Evolutionary conservation across 1,284 basidiomycete species (phyloP), one percentile per base, ranked within the genome.

Genomic region (Austropuccinia psidii): DNA sequence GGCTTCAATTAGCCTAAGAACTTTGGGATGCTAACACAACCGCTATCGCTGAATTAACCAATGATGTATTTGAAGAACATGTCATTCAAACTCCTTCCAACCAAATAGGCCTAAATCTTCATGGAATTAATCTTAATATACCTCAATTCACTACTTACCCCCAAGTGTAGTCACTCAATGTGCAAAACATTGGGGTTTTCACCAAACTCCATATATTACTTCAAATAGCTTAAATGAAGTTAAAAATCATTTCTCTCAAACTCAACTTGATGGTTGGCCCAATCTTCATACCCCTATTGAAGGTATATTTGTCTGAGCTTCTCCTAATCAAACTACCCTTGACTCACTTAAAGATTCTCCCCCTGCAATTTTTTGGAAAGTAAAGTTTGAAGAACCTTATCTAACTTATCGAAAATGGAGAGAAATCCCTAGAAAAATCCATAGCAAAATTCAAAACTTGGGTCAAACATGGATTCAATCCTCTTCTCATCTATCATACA

Each of bases 291-390:
- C 92, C 77, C 84, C 90, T 0, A 87, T 98, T 57, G 95, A 99
- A 81, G 95, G 96, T 3, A 98, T 98, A 80, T 95, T 99, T 75
- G 93, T 98, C 2, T 21, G 33, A 74, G n/a, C 68, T 57, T 1
- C 43, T 72, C 54, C 75, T 1, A 33, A 70, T 19, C 65, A 55
- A 21, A 78, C 81, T 21, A n/a, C n/a, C n/a, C n/a, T n/a, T n/a
- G n/a, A n/a, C n/a, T n/a, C n/a, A n/a, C 7, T 78, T 78, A 6
- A 55, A 4, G 47, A 75, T 9, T 39, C 33, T 13, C 49, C 54
- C 1, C n/a, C n/a, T n/a, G n/a, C n/a, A n/a, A 96, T 98, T 84
- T 98, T 99, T 85, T 98, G 97, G 88, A 98, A 99, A 81, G 86
- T 98, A 83, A 98, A 99, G 81, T 98, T 97, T 80, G 93, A 98